phyloP scores from a whole-genome alignment of 768 basidiomycete genomes.

The Lactarius vividus region DNA sequence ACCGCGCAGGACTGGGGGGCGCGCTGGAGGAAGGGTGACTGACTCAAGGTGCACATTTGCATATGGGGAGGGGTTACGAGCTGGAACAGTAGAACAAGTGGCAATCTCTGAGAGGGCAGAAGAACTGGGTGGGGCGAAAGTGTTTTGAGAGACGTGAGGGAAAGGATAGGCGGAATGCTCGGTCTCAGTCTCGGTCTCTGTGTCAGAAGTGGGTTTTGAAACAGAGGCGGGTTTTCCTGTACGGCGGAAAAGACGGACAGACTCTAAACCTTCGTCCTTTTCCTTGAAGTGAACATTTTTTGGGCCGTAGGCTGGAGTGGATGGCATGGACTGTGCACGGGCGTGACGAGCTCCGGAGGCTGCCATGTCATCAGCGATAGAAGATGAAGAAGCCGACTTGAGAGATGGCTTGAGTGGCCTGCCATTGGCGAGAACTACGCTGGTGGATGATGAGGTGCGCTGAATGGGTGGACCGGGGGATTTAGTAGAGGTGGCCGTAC shows the following conservation, averaged over 20 bases:
- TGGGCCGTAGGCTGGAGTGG: conserved; percentile 49
- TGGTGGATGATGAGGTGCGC: conserved; percentile 34
- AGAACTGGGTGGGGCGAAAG: conserved; percentile 28
- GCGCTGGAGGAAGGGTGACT: conserved; percentile 37
- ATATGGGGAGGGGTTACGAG: conserved; percentile 32
- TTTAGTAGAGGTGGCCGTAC: background rate
- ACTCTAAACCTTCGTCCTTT: conserved; percentile 56
- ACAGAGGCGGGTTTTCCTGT: conserved; percentile 69
- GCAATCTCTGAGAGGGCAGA: conserved; percentile 33
- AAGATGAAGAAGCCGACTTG: conserved; percentile 57
- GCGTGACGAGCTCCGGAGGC: conserved; percentile 32
- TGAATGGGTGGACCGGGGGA: conserved; percentile 11
- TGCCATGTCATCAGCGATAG: conserved; percentile 41
- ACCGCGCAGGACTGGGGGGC: conserved; percentile 55
- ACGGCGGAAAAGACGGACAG: conserved; percentile 59
- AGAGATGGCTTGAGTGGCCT: conserved; percentile 86
- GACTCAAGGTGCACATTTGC: conserved; percentile 42
- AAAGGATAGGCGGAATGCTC: conserved; percentile 32
- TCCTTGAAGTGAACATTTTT: conserved; percentile 88
- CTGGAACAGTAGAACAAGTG: conserved; percentile 36
- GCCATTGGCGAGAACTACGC: conserved; percentile 63
- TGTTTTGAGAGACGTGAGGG: conserved; percentile 26
- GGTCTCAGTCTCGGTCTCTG: conserved; percentile 35
- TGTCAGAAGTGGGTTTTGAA: conserved; percentile 41
- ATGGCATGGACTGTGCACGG: conserved; percentile 57